phyloP scores from a whole-genome alignment of 2,329 filamentous ascomycete species.

The Diaporthe velutina region DNA sequence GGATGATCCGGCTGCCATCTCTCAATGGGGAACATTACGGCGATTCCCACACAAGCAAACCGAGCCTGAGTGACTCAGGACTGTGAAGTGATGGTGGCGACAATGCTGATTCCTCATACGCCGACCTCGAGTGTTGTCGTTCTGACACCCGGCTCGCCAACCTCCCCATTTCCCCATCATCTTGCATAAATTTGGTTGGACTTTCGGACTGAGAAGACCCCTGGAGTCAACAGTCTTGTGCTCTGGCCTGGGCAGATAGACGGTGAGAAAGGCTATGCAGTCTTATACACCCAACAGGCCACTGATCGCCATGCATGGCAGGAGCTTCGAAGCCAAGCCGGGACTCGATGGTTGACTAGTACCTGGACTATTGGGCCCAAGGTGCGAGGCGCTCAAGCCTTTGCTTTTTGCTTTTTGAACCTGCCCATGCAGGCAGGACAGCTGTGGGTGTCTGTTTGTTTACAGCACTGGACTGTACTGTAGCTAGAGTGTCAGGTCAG shows the following conservation, averaged over 20 bases:
- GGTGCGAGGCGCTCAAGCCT: neutral
- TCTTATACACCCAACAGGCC: neutral
- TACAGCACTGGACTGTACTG: neutral
- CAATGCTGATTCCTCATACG: neutral
- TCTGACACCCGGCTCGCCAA: neutral
- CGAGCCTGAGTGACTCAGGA: neutral
- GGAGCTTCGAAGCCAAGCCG: neutral
- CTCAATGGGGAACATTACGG: constrained; percentile 10
- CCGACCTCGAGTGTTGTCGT: neutral
- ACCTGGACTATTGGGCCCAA: constrained; percentile 10
- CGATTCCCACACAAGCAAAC: neutral
- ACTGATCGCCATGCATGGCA: neutral
- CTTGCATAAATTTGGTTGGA: neutral
- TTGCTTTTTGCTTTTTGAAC: neutral
- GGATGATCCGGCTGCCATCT: neutral
- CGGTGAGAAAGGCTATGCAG: neutral
- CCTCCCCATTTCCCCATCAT: neutral
- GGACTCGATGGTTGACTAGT: neutral
- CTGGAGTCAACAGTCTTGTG: neutral
- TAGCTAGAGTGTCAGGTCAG: neutral
- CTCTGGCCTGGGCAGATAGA: neutral
- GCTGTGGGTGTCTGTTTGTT: constrained; percentile 1
- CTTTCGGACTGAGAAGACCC: neutral
- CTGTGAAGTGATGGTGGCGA: neutral
- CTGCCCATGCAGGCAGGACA: neutral